Conservation (phyloP, 495 filamentous ascomycete genomes). For the Trypethelium eluteriae region DNA sequence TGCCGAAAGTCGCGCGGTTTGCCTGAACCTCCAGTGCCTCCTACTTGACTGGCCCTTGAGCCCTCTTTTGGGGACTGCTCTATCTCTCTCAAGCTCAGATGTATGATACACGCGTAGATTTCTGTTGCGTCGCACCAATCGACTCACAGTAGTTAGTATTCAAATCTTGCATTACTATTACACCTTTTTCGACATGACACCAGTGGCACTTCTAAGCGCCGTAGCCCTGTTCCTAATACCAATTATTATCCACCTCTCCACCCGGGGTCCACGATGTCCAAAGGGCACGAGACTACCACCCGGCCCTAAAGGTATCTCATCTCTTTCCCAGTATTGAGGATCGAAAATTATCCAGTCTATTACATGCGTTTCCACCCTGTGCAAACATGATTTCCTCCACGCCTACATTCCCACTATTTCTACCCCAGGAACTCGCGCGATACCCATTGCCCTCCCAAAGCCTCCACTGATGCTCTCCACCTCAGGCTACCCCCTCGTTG, state of each 20-base stretch:
- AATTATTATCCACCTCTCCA: not conserved
- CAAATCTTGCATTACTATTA: not conserved
- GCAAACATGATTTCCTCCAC: too few relatives aligned
- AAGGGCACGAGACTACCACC: not conserved
- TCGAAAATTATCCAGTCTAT: too few relatives aligned
- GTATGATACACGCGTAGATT: not conserved
- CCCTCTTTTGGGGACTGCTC: not conserved
- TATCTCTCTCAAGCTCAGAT: not conserved
- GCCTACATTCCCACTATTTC: too few relatives aligned
- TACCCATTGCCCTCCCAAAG: not conserved
- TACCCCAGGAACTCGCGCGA: too few relatives aligned
- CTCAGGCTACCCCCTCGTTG: conserved; percentile 3
- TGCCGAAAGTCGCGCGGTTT: too few relatives aligned
- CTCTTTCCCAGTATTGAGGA: not conserved
- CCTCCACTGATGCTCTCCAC: not conserved
- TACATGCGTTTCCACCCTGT: too few relatives aligned
- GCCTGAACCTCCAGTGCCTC: too few relatives aligned
- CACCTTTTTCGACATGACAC: not conserved
- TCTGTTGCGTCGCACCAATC: not conserved
- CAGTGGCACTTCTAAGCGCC: not conserved
- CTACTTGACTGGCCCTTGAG: too few relatives aligned
- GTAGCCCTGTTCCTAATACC: not conserved
- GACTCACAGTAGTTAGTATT: not conserved
- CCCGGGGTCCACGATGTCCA: not conserved
- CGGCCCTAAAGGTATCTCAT: not conserved